These are phyloP conservation scores for Solanum pennellii DNA, from an alignment of 257 asterid species.

Conservation along the genomic window DNA sequence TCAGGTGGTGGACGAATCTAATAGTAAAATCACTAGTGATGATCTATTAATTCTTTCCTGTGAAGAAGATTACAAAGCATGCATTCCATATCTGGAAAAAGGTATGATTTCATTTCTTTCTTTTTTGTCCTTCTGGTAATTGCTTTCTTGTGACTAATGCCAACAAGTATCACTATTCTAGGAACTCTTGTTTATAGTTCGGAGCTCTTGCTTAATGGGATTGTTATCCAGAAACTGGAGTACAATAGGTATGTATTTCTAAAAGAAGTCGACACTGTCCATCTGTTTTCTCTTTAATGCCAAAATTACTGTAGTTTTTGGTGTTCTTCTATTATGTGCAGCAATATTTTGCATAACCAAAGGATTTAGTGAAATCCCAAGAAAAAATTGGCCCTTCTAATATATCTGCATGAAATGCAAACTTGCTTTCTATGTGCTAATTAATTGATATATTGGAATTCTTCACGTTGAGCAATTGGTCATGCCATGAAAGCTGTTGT, in stretches of 20 bases:
- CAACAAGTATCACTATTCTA: slow-evolving; percentile 21
- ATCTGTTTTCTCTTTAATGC: neutral
- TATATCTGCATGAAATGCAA: neutral
- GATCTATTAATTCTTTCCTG: slow-evolving; percentile 49
- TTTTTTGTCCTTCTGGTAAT: neutral
- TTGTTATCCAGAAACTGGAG: slow-evolving; percentile 55
- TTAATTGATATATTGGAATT: neutral
- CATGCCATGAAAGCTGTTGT: neutral
- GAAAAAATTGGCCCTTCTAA: neutral
- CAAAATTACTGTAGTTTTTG: neutral
- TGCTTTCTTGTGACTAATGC: slow-evolving; percentile 1
- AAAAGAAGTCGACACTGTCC: neutral
- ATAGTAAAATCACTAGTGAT: slow-evolving; percentile 12
- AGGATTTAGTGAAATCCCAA: neutral
- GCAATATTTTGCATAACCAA: neutral
- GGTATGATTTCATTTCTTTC: slow-evolving; percentile 24
- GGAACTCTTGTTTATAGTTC: slow-evolving; percentile 56
- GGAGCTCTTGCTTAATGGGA: slow-evolving; percentile 74
- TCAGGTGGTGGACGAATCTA: slow-evolving; percentile 35
- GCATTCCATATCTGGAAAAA: slow-evolving; percentile 46
- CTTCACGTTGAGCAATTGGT: neutral
- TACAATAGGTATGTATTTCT: slow-evolving; percentile 40
- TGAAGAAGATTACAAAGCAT: slow-evolving; percentile 41
- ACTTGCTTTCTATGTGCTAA: neutral
- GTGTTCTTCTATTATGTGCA: neutral